Conservation (phyloP, 1,139 yeast genomes). For the Taphrina populina region DNA sequence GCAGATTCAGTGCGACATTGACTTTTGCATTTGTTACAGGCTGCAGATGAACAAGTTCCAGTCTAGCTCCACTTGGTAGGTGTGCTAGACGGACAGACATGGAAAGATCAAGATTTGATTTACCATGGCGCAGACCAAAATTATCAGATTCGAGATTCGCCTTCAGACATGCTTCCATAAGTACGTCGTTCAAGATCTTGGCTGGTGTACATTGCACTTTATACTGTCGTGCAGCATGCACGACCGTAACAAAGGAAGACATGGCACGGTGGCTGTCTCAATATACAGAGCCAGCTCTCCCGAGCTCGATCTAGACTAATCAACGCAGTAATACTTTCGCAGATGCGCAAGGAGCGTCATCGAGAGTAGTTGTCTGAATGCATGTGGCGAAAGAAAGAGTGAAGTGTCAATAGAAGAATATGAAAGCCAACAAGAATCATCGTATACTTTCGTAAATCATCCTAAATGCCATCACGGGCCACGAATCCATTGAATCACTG, state of each 20-base stretch:
- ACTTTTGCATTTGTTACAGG: neutral
- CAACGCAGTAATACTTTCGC: no score
- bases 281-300: no score
- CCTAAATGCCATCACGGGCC: no score
- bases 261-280: no score
- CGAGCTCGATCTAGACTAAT: no score
- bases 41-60: slow-evolving; percentile 17
- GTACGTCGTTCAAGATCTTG: slow-evolving; percentile 30
- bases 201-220: slow-evolving; percentile 32
- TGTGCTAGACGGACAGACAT: slow-evolving; percentile 35
- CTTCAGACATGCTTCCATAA: slow-evolving; percentile 33
- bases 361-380: no score
- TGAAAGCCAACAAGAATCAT: no score
- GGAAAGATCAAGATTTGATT: slow-evolving; percentile 35
- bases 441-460: no score
- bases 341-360: no score
- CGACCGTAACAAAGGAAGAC: slow-evolving; percentile 31
- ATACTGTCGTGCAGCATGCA: slow-evolving; percentile 21
- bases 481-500: no score
- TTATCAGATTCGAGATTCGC: slow-evolving; percentile 28
- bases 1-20: slow-evolving; percentile 16
- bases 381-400: no score
- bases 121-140: slow-evolving; percentile 27
- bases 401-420: no score
- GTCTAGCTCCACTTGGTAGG: slow-evolving; percentile 36